phyloP scores from a whole-genome alignment of 202 grass and related monocot genomes.

The Zoysia matrella region DNA sequence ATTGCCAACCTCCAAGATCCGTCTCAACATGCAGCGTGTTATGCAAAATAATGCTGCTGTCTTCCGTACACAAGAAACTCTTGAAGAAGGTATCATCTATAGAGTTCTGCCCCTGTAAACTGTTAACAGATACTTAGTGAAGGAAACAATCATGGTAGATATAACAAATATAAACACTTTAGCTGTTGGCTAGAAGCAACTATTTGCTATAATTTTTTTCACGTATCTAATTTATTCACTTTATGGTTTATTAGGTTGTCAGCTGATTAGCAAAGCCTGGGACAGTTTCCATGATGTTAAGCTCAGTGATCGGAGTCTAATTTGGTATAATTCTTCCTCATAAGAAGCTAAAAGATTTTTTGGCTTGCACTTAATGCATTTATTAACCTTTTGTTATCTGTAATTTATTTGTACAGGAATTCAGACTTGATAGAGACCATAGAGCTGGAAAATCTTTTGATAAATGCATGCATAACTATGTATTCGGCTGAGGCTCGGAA shows the following conservation, averaged over 20 bases:
- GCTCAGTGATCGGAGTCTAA: constrained; percentile 59
- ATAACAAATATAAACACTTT: too few species aligned
- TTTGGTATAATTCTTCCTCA: constrained; percentile 43
- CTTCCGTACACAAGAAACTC: constrained; percentile 69
- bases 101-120: too few species aligned
- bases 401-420: constrained; percentile 38
- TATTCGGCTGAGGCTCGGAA: constrained; percentile 63
- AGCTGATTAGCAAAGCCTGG: constrained; percentile 63
- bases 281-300: constrained; percentile 64
- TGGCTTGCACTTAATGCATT: too few species aligned
- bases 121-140: too few species aligned
- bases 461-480: constrained; percentile 70
- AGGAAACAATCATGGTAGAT: too few species aligned
- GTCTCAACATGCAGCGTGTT: constrained; percentile 69
- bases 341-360: too few species aligned
- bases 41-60: constrained; percentile 80
- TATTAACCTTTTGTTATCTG: too few species aligned
- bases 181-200: too few species aligned
- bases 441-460: constrained; percentile 63
- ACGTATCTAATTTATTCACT: too few species aligned
- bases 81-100: constrained; percentile 63
- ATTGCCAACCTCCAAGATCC: constrained; percentile 66
- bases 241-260: constrained; percentile 38
- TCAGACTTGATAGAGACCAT: constrained; percentile 70
- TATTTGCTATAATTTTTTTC: too few species aligned